These are phyloP conservation scores for Calycina marina DNA, from an alignment of 2,329 filamentous ascomycete species.

Conservation along the genomic window DNA sequence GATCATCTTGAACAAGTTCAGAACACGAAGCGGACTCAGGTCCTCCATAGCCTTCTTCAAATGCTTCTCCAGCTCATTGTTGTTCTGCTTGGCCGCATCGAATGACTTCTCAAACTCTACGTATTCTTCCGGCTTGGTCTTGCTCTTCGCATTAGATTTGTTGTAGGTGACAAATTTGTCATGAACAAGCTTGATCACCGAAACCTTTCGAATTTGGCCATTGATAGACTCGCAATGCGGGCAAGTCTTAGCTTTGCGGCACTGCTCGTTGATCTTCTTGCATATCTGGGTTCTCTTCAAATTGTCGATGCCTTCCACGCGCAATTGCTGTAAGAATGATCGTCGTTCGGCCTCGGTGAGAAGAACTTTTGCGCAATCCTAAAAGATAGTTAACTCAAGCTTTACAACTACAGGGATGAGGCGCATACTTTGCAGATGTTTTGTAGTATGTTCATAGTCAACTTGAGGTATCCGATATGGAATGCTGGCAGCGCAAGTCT, in stretches of 20 bases:
- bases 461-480: constrained; percentile 90
- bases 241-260: constrained; percentile 73
- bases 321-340: constrained; percentile 62
- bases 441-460: constrained; percentile 82
- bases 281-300: constrained; percentile 68
- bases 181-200: constrained; percentile 85
- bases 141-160: constrained; percentile 74
- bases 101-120: constrained; percentile 78
- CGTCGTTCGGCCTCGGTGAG: constrained; percentile 69
- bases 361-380: constrained; percentile 72
- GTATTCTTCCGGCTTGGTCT: constrained; percentile 70
- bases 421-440: constrained; percentile 70
- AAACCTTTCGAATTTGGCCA: constrained; percentile 81
- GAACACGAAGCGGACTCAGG: constrained; percentile 72
- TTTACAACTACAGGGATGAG: constrained; percentile 2
- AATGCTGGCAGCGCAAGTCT: constrained; percentile 82
- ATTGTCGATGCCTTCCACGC: constrained; percentile 73
- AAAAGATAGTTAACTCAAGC: not conserved
- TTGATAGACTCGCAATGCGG: constrained; percentile 71
- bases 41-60: constrained; percentile 88
- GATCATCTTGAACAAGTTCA: constrained; percentile 86
- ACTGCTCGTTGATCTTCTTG: constrained; percentile 81
- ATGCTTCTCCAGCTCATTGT: constrained; percentile 79
- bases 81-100: constrained; percentile 58
- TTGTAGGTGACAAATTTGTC: constrained; percentile 86